Evolutionary conservation across 1,139 yeast species (phyloP), one percentile per base, ranked within the genome.

Genomic region (Yamadazyma dushanensis): DNA sequence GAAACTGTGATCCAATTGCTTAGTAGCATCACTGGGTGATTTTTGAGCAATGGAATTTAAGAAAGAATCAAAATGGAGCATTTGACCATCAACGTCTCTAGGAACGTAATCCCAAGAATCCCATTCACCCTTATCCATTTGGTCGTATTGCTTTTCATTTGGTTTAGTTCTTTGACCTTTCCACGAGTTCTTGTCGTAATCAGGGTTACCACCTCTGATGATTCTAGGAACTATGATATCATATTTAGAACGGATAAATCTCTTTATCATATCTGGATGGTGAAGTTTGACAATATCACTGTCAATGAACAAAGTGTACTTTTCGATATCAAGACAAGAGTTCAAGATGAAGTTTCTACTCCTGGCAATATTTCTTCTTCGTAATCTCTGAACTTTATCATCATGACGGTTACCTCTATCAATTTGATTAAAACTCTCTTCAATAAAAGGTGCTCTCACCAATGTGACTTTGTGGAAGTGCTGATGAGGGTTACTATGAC

Each of bases 111-210:
- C 54, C 46, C 59, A 63, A 14, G 59, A 42, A 3, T 62, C 61
- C 61, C 67, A 63, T 5, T 59, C 47, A 31, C 56, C 54, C 9
- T 44, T 39, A 38, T 66, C 67, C 59, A 66, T 52, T 32, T 56
- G 36, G n/a, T 47, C 43, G 16, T 53, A 50, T 41, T 69, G 68
- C 19, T 61, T 63, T 3, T 43, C 46, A 8, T 51, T 44, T 4
- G 78, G 78, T 23, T 44, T 55, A 2, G 57, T 53, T 41, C 78
- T 55, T 28, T 55, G 46, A 1, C 79, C 78, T n/a, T 54, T 56
- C 78, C 78, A 73, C 0, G 76, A 57, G 44, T 72, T 72, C 36
- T 54, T 54, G 47, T 73, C 78, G 46, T 71, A 72, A 37, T 65
- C 66, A 3, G 33, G 32, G 31, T 41, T 38, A 3, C 39, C 44